phyloP scores from a whole-genome alignment of 2,329 filamentous ascomycete genomes.

The Colletotrichum sidae region DNA sequence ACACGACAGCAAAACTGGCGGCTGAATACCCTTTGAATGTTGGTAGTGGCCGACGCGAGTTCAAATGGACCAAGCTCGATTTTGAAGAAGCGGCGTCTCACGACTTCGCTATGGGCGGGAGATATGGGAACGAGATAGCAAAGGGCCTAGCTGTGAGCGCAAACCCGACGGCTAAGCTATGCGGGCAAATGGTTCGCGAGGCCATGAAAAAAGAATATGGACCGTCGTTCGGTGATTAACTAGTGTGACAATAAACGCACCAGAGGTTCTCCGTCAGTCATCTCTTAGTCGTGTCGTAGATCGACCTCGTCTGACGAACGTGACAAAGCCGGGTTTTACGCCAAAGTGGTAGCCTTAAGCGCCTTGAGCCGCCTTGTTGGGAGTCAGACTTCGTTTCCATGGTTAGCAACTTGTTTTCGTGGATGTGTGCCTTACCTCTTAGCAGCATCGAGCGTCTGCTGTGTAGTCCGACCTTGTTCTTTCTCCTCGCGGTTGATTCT shows the following conservation, averaged over 20 bases:
- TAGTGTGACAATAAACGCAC: not conserved
- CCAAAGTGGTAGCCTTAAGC: constrained; percentile 17
- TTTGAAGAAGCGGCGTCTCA: constrained; percentile 73
- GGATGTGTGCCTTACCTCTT: constrained; percentile 50
- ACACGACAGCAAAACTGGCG: constrained; percentile 66
- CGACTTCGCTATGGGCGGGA: constrained; percentile 73
- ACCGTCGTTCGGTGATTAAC: constrained; percentile 53
- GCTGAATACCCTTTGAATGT: constrained; percentile 51
- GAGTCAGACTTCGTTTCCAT: too few relatives aligned
- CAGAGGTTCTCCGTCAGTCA: not conserved
- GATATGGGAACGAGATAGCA: constrained; percentile 74
- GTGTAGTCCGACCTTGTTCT: constrained; percentile 64
- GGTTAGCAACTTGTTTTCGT: too few relatives aligned
- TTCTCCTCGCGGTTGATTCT: constrained; percentile 72
- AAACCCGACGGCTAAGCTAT: constrained; percentile 77
- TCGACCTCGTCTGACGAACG: too few relatives aligned
- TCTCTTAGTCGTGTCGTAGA: too few relatives aligned
- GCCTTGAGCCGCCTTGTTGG: constrained; percentile 41
- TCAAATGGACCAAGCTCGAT: constrained; percentile 62
- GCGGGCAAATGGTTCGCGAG: constrained; percentile 75
- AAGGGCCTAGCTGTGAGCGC: constrained; percentile 72
- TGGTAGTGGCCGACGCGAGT: constrained; percentile 55
- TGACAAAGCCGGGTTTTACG: too few relatives aligned
- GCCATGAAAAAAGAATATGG: constrained; percentile 78
- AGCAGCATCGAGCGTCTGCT: constrained; percentile 60